A percentile compares a stretch with the other conserved stretches of the same genome.
These are phyloP conservation scores for Solanum pimpinellifolium DNA, from an alignment of 257 asterid genomes.

Conservation along the genomic window DNA sequence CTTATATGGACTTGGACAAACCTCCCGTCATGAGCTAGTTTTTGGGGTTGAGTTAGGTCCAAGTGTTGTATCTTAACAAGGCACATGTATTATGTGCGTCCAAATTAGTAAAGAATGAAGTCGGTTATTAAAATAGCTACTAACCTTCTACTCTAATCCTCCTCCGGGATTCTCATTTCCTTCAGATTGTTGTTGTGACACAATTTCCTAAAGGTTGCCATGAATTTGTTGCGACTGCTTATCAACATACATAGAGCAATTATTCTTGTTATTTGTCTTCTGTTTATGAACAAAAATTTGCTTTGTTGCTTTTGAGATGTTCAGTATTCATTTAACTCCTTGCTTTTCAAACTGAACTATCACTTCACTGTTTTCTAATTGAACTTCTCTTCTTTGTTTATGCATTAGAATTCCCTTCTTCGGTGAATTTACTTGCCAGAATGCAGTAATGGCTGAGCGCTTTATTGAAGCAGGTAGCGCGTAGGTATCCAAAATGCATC, in stretches of 20 bases:
- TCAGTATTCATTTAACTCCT: background rate
- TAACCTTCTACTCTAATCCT: background rate
- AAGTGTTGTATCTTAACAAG: too few relatives aligned
- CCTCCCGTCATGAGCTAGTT: too few relatives aligned
- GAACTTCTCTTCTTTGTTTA: conserved; percentile 13
- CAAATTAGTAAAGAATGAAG: background rate
- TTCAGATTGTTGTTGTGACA: background rate
- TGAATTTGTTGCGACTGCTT: background rate
- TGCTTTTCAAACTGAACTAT: background rate
- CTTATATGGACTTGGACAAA: too few relatives aligned
- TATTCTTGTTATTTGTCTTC: background rate
- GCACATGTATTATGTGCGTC: background rate
- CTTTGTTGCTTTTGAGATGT: background rate
- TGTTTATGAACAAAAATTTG: background rate
- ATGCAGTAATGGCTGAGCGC: conserved; percentile 86
- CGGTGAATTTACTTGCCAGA: conserved; percentile 93
- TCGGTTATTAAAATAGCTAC: background rate
- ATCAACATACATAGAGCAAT: background rate
- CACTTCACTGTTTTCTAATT: background rate
- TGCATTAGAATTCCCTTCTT: conserved; percentile 71
- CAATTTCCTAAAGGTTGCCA: background rate
- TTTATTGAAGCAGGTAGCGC: conserved; percentile 99
- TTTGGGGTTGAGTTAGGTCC: too few relatives aligned
- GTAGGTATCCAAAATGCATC: conserved; percentile 62
- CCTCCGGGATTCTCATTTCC: background rate